Percentiles rank a stretch among this genome's conserved stretches.
Conservation (phyloP, 164 flowering plant genomes). For the Saururus chinensis region DNA sequence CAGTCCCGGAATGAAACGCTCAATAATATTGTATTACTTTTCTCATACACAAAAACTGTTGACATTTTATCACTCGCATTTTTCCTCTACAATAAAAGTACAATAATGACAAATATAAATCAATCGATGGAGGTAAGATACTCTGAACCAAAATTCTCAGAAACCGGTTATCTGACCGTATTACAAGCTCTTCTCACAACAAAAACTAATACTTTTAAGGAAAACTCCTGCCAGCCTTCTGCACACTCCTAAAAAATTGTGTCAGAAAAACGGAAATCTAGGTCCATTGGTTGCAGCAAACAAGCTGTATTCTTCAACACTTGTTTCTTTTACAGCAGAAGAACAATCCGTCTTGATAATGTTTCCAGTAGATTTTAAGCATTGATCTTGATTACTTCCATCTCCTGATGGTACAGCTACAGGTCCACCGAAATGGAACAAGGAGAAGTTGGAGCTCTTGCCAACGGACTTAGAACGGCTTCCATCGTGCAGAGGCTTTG, state of each 20-base stretch:
- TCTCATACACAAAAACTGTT: not conserved
- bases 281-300: slow-evolving; percentile 66
- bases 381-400: slow-evolving; percentile 21
- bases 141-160: slow-evolving; percentile 20
- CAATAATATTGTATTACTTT: not conserved
- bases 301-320: slow-evolving; percentile 73
- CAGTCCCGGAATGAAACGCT: not conserved
- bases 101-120: slow-evolving; percentile 17
- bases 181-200: slow-evolving; percentile 26
- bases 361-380: slow-evolving; percentile 19
- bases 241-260: slow-evolving; percentile 10
- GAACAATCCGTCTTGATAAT: slow-evolving; percentile 24
- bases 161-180: slow-evolving; percentile 29
- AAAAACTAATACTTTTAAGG: slow-evolving; percentile 12
- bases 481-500: slow-evolving; percentile 16
- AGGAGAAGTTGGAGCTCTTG: slow-evolving; percentile 47
- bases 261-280: slow-evolving; percentile 62
- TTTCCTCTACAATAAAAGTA: slow-evolving; percentile 19
- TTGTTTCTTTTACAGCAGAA: slow-evolving; percentile 41
- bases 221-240: slow-evolving; percentile 19
- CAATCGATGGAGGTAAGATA: slow-evolving; percentile 9
- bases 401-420: slow-evolving; percentile 32
- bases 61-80: not conserved
- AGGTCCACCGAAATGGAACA: slow-evolving; percentile 93
- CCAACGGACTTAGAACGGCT: slow-evolving; percentile 18